Conservation (phyloP, 169 alveolate genomes). For the Perkinsus marinus region DNA sequence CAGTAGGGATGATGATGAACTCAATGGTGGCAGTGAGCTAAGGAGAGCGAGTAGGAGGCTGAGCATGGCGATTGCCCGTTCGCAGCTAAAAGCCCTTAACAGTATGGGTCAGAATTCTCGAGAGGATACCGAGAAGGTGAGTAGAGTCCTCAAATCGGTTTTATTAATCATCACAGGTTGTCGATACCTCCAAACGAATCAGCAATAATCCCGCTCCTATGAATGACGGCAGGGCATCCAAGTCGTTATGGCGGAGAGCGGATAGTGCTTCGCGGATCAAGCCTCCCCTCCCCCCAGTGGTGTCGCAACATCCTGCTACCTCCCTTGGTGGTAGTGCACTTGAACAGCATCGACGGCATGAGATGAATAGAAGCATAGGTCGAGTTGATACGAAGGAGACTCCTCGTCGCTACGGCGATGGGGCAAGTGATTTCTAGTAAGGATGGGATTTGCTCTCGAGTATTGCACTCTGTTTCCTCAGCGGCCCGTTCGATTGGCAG, state of each 20-base stretch:
- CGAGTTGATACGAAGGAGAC: not conserved
- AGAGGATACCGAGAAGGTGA: not conserved
- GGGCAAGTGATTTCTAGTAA: not conserved
- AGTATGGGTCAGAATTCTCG: not conserved
- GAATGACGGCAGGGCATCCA: too few relatives aligned
- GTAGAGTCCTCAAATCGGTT: too few relatives aligned
- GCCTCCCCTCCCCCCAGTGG: not conserved
- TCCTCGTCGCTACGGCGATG: not conserved
- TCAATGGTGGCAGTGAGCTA: not conserved
- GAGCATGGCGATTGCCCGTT: not conserved
- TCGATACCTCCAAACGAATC: too few relatives aligned
- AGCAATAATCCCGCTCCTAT: too few relatives aligned
- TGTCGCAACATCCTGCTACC: not conserved
- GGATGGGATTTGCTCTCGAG: too few relatives aligned
- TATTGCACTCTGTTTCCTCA: not conserved
- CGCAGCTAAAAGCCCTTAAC: not conserved
- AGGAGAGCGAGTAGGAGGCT: not conserved
- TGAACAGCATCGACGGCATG: not conserved
- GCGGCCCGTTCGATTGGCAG: not conserved
- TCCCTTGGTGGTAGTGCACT: not conserved
- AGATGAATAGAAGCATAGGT: not conserved
- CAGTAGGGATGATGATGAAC: not conserved
- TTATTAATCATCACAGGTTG: too few relatives aligned
- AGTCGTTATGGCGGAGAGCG: too few relatives aligned
- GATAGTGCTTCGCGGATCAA: too few relatives aligned